These are phyloP conservation scores for Raddia guianensis DNA, from an alignment of 176 grass and related monocot genomes.

Conservation along the genomic window DNA sequence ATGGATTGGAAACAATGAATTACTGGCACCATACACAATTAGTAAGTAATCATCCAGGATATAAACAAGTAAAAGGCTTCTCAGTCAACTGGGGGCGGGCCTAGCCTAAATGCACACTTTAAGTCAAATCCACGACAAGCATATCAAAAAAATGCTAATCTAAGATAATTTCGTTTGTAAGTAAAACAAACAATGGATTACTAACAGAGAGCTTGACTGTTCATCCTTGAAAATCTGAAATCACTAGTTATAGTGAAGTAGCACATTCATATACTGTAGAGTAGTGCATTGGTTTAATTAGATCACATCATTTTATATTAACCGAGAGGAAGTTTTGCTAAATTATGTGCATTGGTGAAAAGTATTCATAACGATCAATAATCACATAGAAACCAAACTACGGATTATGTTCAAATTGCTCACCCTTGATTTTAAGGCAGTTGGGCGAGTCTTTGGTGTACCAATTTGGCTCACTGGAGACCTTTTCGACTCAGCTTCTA, in stretches of 20 bases:
- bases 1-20: conserved; percentile 12
- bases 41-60: background rate
- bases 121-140: background rate
- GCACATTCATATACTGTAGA: conserved; percentile 5
- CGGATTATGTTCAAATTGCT: background rate
- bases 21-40: background rate
- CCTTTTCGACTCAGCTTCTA: conserved; percentile 74
- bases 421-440: conserved; percentile 90
- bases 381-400: conserved; percentile 9
- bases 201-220: conserved; percentile 1
- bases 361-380: background rate
- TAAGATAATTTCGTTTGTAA: background rate
- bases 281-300: background rate
- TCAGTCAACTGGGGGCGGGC: background rate
- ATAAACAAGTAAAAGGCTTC: conserved; percentile 5
- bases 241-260: conserved; percentile 20
- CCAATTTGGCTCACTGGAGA: conserved; percentile 66
- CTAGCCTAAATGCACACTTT: conserved; percentile 5
- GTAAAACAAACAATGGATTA: conserved; percentile 4
- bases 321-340: background rate
- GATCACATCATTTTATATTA: conserved; percentile 7
- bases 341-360: conserved; percentile 6
- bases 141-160: background rate
- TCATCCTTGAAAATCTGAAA: conserved; percentile 24
- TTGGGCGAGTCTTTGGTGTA: conserved; percentile 81